These are phyloP conservation scores for Vigna radiata DNA, from an alignment of 306 rosid genomes.

Conservation along the genomic window DNA sequence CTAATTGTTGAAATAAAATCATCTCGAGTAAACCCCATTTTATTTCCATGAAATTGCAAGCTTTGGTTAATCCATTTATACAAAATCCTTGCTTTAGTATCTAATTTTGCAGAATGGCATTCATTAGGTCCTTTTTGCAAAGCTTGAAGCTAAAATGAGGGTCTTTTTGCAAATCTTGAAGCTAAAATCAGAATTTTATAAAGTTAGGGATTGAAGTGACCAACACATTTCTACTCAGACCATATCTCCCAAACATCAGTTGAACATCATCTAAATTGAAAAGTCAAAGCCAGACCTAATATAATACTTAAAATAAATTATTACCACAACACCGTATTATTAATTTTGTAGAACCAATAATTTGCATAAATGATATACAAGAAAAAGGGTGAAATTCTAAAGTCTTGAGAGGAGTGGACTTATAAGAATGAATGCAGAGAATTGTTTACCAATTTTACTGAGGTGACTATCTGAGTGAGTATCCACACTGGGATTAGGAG, in stretches of 20 bases:
- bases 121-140: neutral
- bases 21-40: neutral
- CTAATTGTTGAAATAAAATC: neutral
- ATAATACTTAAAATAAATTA: neutral
- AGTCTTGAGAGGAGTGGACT: neutral
- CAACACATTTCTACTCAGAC: neutral
- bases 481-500: constrained; percentile 28
- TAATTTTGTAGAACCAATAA: constrained; percentile 1
- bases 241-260: neutral
- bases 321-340: neutral
- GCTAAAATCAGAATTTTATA: neutral
- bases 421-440: constrained; percentile 4
- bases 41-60: neutral
- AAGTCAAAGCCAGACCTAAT: neutral
- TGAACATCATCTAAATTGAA: constrained; percentile 19
- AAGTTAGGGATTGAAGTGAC: neutral
- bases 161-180: neutral
- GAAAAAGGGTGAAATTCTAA: neutral
- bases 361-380: neutral
- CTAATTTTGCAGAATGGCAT: neutral
- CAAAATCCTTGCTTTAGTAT: neutral
- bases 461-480: constrained; percentile 38
- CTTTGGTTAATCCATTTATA: neutral
- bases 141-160: neutral
- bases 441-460: constrained; percentile 40